Base-by-base conservation (phyloP, 2,329 filamentous ascomycete species). In the Cyphellophora europaea region DNA sequence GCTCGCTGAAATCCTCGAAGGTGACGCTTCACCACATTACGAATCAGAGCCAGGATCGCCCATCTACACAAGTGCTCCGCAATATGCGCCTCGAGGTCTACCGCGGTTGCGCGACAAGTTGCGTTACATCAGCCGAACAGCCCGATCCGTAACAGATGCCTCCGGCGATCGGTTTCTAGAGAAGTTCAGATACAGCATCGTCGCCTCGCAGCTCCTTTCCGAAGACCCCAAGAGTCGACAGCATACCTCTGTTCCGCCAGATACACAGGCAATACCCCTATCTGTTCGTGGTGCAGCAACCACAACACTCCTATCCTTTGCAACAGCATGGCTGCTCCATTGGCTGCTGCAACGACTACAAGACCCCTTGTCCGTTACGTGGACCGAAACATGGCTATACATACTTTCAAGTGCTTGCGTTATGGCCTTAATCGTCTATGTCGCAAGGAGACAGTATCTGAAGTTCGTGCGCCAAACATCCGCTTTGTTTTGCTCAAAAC, bases 141-240 rank as follows among this genome's bases (percentile, higher is more conserved):
- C 43, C 6, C 36, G 35, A 16, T 35, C 33, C 10, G 41, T 45
- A 17, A 38, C 44, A 31, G 38, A 43, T 33, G 35, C 41, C 4
- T 40, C 42, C 12, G 44, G 87, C 54, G 72, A 80, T 48, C 79
- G 79, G 47, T 94, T 95, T 52, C 71, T 94, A 40, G 88, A 95
- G 59, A 82, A 87, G 53, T 95, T 95, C 53, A 82, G 88, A 44
- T 95, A 95, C 61, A 82, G 84, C 14, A 84, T 95, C 45, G 82
- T 95, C 52, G 87, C 87, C 33, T 95, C 88, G 14, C 87, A 94
- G 55, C 71, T 95, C 11, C 68, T 95, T 27, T 86, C 77, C 51
- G 82, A 82, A 27, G 73, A 82, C 47, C 71, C 74, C 3, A 74
- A 72, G 31, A 30, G 42, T 30, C 32, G 37, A 14, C 36, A 37